These are phyloP conservation scores for Exophiala alcalophila DNA, from an alignment of 2,329 filamentous ascomycete genomes.

Conservation along the genomic window DNA sequence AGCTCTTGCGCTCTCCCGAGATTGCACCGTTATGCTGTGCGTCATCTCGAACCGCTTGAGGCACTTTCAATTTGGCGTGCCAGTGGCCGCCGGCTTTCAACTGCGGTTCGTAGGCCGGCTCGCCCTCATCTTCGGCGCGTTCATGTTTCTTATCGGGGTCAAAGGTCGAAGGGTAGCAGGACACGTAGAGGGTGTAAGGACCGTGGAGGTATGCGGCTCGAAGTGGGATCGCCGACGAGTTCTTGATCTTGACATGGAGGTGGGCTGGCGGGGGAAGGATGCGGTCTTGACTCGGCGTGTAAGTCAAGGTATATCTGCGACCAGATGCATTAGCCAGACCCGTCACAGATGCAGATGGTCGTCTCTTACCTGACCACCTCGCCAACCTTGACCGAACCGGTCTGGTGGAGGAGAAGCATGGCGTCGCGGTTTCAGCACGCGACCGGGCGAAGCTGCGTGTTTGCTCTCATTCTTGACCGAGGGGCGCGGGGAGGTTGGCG, in stretches of 20 bases:
- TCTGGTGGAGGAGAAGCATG: slow-evolving; percentile 90
- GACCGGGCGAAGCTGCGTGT: too few species aligned
- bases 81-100: slow-evolving; percentile 90
- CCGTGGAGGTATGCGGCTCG: slow-evolving; percentile 95
- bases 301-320: slow-evolving; percentile 73
- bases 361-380: slow-evolving; percentile 75
- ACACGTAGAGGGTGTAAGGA: slow-evolving; percentile 80
- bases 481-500: background rate
- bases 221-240: slow-evolving; percentile 83
- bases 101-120: slow-evolving; percentile 92
- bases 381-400: slow-evolving; percentile 87
- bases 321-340: slow-evolving; percentile 1
- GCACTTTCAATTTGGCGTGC: slow-evolving; percentile 75
- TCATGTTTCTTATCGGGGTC: slow-evolving; percentile 76
- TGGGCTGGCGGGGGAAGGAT: slow-evolving; percentile 80
- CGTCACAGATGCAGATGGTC: background rate
- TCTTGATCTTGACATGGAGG: slow-evolving; percentile 84
- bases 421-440: slow-evolving; percentile 30
- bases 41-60: slow-evolving; percentile 64
- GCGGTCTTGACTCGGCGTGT: slow-evolving; percentile 82
- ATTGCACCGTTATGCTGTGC: slow-evolving; percentile 30
- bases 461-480: background rate
- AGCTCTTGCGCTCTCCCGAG: slow-evolving; percentile 54
- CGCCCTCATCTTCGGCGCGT: slow-evolving; percentile 66
- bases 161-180: slow-evolving; percentile 80